Evolutionary conservation across 2,329 filamentous ascomycete species (phyloP).

Genomic region (Colletotrichum coccodes): DNA sequence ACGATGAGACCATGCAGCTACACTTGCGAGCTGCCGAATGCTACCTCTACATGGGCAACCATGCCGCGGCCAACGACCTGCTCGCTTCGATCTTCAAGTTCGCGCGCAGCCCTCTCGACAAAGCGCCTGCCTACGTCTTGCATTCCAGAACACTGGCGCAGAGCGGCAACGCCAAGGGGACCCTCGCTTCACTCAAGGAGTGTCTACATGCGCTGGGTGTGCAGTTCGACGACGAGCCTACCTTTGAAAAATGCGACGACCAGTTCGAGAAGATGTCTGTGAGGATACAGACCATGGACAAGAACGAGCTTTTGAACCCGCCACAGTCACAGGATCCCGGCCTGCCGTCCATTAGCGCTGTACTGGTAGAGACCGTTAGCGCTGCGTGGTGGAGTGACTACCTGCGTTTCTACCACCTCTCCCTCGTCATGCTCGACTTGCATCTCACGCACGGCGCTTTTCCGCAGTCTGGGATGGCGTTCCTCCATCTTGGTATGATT

Average conservation of each 20-base stretch:
- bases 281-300: conserved; percentile 68
- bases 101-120: conserved; percentile 79
- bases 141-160: conserved; percentile 83
- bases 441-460: conserved; percentile 73
- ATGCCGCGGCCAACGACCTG: conserved; percentile 73
- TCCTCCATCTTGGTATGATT: conserved; percentile 75
- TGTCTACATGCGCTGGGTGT: conserved; percentile 78
- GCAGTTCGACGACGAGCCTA: conserved; percentile 71
- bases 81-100: conserved; percentile 76
- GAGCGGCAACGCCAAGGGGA: conserved; percentile 75
- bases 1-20: conserved; percentile 85
- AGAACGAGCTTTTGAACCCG: conserved; percentile 55
- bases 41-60: conserved; percentile 81
- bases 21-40: conserved; percentile 85
- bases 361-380: conserved; percentile 75
- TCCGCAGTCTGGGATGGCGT: conserved; percentile 75
- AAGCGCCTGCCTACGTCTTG: conserved; percentile 84
- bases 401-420: conserved; percentile 77
- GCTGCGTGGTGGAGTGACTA: conserved; percentile 80
- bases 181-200: conserved; percentile 76
- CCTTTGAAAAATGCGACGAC: conserved; percentile 80
- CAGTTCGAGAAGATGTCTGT: conserved; percentile 74
- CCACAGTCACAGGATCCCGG: conserved; percentile 58
- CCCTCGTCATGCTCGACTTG: conserved; percentile 73
- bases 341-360: conserved; percentile 72